Percentiles rank a stretch among this genome's conserved stretches.
Evolutionary conservation across 2,329 filamentous ascomycete genomes (phyloP).

Genomic region (Calcarisporium arbuscula): DNA sequence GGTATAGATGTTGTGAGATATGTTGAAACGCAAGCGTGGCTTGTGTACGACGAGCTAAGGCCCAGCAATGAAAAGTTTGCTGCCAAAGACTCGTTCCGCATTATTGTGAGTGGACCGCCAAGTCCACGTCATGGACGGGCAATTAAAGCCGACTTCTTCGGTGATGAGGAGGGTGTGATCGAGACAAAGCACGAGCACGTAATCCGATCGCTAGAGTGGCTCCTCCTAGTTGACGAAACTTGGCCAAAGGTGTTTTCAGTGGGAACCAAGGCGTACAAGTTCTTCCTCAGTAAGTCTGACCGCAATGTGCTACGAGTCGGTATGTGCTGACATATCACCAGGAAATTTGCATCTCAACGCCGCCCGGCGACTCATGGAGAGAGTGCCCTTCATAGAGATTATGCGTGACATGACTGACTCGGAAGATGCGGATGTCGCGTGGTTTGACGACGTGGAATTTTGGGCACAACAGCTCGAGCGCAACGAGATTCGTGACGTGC

Average conservation of each 20-base stretch:
- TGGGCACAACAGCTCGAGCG: conserved; percentile 31
- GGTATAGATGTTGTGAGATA: conserved; percentile 68
- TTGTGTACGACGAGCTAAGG: conserved; percentile 45
- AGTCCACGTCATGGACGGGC: conserved; percentile 45
- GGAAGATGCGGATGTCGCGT: conserved; percentile 28
- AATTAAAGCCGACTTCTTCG: conserved; percentile 67
- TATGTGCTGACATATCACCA: conserved; percentile 15
- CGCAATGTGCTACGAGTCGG: neutral
- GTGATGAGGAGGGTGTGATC: conserved; percentile 47
- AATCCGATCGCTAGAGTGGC: conserved; percentile 80
- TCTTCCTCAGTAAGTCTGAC: conserved; percentile 67
- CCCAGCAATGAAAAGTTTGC: conserved; percentile 23
- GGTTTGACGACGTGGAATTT: conserved; percentile 34
- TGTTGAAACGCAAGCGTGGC: conserved; percentile 58
- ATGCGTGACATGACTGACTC: conserved; percentile 34
- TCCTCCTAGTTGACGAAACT: conserved; percentile 64
- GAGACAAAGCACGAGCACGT: conserved; percentile 61
- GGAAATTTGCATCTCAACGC: conserved; percentile 46
- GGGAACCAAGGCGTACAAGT: conserved; percentile 70
- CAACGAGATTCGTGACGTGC: conserved; percentile 28
- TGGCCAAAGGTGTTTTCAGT: conserved; percentile 65
- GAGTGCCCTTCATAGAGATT: conserved; percentile 44
- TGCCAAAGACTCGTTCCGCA: conserved; percentile 40
- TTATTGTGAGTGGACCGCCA: conserved; percentile 37
- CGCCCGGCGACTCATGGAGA: conserved; percentile 45